Percentiles rank a stretch among this genome's conserved stretches.
Evolutionary conservation across 2,329 filamentous ascomycete species (phyloP).

Genomic region (Cadophora luteo-olivacea): DNA sequence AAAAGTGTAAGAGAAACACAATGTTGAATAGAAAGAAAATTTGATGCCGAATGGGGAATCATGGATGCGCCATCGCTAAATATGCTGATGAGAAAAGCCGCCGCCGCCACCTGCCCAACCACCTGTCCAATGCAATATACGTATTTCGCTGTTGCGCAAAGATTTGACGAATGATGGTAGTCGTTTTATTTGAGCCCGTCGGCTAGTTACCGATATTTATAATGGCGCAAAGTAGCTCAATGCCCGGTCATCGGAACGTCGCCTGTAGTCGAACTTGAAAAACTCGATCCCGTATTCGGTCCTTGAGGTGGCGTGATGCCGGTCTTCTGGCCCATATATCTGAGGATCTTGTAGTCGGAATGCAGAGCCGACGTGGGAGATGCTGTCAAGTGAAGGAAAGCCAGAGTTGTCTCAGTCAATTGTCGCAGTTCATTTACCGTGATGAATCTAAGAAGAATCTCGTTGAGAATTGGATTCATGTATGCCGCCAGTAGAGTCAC

Average conservation of each 20-base stretch:
- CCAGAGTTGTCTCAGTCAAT: constrained; percentile 76
- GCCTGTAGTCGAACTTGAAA: constrained; percentile 32
- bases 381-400: constrained; percentile 73
- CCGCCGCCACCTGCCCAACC: constrained; percentile 28
- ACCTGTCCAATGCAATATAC: constrained; percentile 37
- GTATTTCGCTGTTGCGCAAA: constrained; percentile 30
- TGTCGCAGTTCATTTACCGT: constrained; percentile 58
- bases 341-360: constrained; percentile 77
- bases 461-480: constrained; percentile 66
- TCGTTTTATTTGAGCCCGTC: background rate
- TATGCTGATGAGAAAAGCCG: constrained; percentile 34
- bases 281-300: constrained; percentile 28
- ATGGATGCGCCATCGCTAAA: constrained; percentile 35
- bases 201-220: constrained; percentile 14
- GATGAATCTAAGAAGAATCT: constrained; percentile 63
- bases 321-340: constrained; percentile 41
- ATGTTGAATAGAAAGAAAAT: background rate
- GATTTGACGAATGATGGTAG: background rate
- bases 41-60: constrained; percentile 3
- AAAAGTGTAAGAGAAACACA: constrained; percentile 9
- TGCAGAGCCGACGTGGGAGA: constrained; percentile 77
- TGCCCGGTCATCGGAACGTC: constrained; percentile 29
- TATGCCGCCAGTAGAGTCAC: constrained; percentile 87
- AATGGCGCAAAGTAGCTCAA: constrained; percentile 15
- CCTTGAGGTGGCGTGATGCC: constrained; percentile 30